Evolutionary conservation across 106 monocot genomes (phyloP).

Genomic region (Dendrobium officinale): DNA sequence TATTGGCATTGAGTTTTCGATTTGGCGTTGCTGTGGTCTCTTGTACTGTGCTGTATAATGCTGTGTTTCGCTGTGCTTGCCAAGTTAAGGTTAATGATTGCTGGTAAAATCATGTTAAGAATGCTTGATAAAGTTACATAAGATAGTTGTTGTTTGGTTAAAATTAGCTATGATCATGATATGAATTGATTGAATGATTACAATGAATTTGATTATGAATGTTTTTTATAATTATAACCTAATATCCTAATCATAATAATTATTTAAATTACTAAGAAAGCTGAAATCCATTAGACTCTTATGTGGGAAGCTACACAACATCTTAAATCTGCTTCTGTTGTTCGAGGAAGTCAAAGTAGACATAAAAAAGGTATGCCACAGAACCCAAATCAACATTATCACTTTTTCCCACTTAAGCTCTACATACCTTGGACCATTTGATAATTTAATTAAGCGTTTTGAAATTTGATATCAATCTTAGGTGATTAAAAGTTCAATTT

Average conservation of each 20-base stretch:
- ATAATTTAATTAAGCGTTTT: not conserved
- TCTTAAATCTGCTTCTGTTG: not conserved
- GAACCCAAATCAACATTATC: not conserved
- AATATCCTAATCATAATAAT: too few relatives aligned
- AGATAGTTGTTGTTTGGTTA: too few relatives aligned
- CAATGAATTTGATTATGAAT: too few relatives aligned
- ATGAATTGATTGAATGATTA: too few relatives aligned
- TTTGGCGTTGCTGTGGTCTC: too few relatives aligned
- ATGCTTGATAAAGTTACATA: not conserved
- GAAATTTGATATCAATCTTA: not conserved
- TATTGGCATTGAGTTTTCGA: too few relatives aligned
- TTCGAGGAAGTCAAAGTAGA: not conserved
- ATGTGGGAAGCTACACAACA: not conserved
- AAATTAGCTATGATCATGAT: too few relatives aligned
- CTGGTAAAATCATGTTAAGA: not conserved
- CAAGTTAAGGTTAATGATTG: too few relatives aligned
- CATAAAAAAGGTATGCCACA: not conserved
- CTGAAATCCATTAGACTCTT: too few relatives aligned
- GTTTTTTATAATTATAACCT: too few relatives aligned
- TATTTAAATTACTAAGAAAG: too few relatives aligned
- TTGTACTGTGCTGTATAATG: not conserved
- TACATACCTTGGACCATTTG: not conserved
- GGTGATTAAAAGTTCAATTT: not conserved
- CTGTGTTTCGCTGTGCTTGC: too few relatives aligned
- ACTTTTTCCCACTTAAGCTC: not conserved